Conservation (phyloP, 257 asterid species). For the Przewalskia tangutica region DNA sequence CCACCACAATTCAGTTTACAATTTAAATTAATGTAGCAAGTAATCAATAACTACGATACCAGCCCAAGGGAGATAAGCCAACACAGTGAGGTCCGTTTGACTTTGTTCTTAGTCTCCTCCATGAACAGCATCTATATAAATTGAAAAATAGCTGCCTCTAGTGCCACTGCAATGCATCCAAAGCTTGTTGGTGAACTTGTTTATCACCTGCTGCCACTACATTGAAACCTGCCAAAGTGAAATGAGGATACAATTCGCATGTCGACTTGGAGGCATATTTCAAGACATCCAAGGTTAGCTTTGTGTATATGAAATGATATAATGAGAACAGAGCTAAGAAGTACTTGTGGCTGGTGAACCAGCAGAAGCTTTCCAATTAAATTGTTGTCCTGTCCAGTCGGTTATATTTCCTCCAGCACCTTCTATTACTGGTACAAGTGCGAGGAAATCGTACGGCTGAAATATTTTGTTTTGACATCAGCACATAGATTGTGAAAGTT, state of each 20-base stretch:
- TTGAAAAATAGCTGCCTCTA: conserved; percentile 7
- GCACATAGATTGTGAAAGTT: neutral
- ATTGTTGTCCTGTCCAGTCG: conserved; percentile 69
- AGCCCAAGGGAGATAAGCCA: neutral
- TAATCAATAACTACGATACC: neutral
- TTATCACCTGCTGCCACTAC: conserved; percentile 84
- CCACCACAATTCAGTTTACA: neutral
- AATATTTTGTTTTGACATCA: neutral
- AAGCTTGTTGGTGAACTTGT: conserved; percentile 49
- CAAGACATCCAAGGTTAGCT: neutral
- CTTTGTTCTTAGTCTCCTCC: neutral
- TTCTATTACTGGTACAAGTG: conserved; percentile 86
- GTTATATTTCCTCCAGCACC: conserved; percentile 91
- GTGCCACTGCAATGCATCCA: conserved; percentile 47
- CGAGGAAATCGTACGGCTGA: conserved; percentile 96
- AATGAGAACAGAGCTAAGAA: neutral
- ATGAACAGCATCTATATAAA: neutral
- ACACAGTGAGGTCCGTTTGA: too few relatives aligned
- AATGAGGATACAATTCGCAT: neutral
- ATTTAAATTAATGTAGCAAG: neutral
- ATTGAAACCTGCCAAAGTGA: conserved; percentile 52
- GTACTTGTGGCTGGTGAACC: conserved; percentile 54
- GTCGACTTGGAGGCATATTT: neutral
- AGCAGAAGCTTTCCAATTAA: conserved; percentile 80
- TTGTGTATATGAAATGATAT: neutral